Conservation (phyloP, 192 early-diverging fungal species). For the Cetraspora pellucida region DNA sequence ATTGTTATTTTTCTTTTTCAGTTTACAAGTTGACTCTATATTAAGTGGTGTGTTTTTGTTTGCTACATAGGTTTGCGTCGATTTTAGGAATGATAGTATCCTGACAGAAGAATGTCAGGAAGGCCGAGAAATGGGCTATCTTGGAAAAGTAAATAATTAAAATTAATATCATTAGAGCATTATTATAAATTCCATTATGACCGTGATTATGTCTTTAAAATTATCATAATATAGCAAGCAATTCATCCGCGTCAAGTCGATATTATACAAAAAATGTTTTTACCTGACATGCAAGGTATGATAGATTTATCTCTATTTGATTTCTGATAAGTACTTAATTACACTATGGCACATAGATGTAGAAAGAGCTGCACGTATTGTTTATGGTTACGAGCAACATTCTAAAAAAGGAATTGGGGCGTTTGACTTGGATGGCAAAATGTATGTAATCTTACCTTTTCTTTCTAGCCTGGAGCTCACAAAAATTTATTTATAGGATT, state of each 20-base stretch:
- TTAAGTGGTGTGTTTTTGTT: too few relatives aligned
- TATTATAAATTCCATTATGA: background rate
- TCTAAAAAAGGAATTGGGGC: conserved; percentile 79
- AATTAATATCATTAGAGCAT: background rate
- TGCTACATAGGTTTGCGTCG: conserved; percentile 73
- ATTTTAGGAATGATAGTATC: conserved; percentile 72
- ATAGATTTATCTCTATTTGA: background rate
- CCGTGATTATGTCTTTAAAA: background rate
- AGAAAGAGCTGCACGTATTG: conserved; percentile 67
- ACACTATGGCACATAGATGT: conserved; percentile 49
- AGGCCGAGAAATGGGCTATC: conserved; percentile 90
- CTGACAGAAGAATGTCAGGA: conserved; percentile 81
- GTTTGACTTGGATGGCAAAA: conserved; percentile 91
- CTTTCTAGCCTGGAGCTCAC: too few relatives aligned
- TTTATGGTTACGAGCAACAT: conserved; percentile 69
- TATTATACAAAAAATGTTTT: conserved; percentile 75
- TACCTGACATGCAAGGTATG: conserved; percentile 64
- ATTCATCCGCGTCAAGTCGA: conserved; percentile 91
- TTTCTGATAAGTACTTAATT: background rate
- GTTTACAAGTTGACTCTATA: too few relatives aligned
- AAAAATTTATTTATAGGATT: too few relatives aligned
- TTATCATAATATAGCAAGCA: conserved; percentile 60
- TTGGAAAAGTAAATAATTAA: conserved; percentile 64
- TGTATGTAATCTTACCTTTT: conserved; percentile 54
- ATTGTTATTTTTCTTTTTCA: too few relatives aligned